These are phyloP conservation scores for Lactarius psammicola DNA, from an alignment of 768 basidiomycete genomes.

Conservation along the genomic window DNA sequence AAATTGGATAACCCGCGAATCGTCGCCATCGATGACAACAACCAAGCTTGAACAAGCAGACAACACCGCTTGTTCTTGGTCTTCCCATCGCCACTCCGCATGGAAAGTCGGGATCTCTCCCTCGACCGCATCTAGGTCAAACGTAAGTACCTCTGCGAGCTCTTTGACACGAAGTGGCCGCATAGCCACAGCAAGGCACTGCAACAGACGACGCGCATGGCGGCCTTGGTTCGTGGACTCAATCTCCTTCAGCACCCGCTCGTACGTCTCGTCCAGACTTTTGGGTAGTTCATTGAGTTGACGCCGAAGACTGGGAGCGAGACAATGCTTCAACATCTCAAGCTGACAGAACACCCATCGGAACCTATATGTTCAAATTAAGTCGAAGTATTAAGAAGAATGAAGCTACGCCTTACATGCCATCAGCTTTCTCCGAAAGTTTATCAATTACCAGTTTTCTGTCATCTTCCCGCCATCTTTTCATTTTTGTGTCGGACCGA, in stretches of 20 bases:
- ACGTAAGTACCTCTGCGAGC: no score
- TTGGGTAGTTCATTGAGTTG: neutral
- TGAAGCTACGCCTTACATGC: neutral
- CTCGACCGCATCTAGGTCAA: no score
- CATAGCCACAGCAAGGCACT: no score
- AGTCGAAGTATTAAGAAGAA: neutral
- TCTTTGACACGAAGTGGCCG: no score
- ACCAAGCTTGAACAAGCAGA: neutral
- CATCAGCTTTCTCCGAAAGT: neutral
- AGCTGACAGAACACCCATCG: neutral
- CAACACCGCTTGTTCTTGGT: no score
- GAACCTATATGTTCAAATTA: neutral
- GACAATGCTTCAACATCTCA: neutral
- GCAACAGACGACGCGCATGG: no score
- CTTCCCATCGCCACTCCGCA: no score
- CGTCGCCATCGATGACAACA: neutral
- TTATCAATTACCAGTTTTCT: neutral
- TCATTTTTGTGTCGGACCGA: neutral
- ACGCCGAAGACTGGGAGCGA: neutral
- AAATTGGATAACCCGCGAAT: neutral
- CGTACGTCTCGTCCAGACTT: neutral
- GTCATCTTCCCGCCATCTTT: neutral
- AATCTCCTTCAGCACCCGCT: neutral
- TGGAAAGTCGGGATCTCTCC: no score
- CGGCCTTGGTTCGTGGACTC: neutral